Evolutionary conservation across 768 basidiomycete species (phyloP).

Genomic region (Hydnomerulius pinastri): DNA sequence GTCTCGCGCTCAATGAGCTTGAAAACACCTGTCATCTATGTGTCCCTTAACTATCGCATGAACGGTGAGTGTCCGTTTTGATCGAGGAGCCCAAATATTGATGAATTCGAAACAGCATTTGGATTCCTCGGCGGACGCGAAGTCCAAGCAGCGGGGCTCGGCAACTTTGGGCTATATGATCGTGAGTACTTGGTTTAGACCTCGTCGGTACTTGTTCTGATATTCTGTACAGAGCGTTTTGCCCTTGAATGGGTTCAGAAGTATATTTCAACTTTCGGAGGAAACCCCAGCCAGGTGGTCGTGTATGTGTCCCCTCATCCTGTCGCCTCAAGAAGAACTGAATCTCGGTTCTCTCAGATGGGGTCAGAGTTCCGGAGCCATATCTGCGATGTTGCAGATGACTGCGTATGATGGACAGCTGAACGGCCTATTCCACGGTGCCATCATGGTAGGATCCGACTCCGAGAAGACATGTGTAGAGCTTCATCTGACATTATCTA

Average conservation of each 20-base stretch:
- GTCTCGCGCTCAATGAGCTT: slow-evolving; percentile 21
- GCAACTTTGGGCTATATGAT: slow-evolving; percentile 43
- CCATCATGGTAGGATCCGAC: slow-evolving; percentile 14
- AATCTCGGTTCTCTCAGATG: slow-evolving; percentile 3
- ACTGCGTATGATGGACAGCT: slow-evolving; percentile 14
- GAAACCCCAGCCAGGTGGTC: slow-evolving; percentile 36
- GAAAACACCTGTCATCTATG: slow-evolving; percentile 19
- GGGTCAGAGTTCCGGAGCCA: slow-evolving; percentile 20
- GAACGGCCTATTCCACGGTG: slow-evolving; percentile 19
- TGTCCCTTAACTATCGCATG: slow-evolving; percentile 23
- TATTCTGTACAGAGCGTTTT: slow-evolving; percentile 25
- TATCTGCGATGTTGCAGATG: slow-evolving; percentile 16
- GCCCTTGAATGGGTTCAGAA: slow-evolving; percentile 46
- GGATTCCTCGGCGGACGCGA: slow-evolving; percentile 32
- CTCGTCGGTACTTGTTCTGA: background rate
- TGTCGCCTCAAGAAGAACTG: background rate
- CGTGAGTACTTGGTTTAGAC: slow-evolving; percentile 13
- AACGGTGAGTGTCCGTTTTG: slow-evolving; percentile 15
- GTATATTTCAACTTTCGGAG: slow-evolving; percentile 43
- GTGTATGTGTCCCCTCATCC: slow-evolving; percentile 13
- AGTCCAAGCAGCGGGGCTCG: slow-evolving; percentile 23
- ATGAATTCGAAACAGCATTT: slow-evolving; percentile 15
- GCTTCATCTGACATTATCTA: background rate
- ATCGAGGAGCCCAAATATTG: background rate
- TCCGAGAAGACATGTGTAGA: no score